These are phyloP conservation scores for Aquilaria yunnanensis DNA, from an alignment of 345 rosid species.

Conservation along the genomic window DNA sequence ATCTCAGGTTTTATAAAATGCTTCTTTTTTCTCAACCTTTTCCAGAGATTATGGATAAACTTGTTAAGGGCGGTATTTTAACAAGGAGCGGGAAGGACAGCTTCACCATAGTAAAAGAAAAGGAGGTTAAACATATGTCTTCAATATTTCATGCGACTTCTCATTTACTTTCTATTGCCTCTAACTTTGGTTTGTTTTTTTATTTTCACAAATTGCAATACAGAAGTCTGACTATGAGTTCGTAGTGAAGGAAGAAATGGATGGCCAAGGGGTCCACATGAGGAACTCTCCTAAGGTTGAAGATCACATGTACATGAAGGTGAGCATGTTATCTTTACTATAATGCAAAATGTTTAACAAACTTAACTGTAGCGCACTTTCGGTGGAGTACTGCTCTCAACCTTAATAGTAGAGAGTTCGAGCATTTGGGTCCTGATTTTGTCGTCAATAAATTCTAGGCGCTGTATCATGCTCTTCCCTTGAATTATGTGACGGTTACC, in stretches of 20 bases:
- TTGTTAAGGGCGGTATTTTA: slow-evolving; percentile 58
- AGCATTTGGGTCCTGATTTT: slow-evolving; percentile 8
- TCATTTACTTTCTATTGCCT: slow-evolving; percentile 1
- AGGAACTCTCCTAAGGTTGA: slow-evolving; percentile 40
- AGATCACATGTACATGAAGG: slow-evolving; percentile 78
- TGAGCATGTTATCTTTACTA: slow-evolving; percentile 15
- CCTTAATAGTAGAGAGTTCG: too few relatives aligned
- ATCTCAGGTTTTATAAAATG: slow-evolving; percentile 1
- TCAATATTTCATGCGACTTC: slow-evolving; percentile 4
- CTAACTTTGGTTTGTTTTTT: neutral
- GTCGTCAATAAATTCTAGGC: slow-evolving; percentile 38
- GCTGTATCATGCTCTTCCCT: slow-evolving; percentile 71
- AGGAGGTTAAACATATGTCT: slow-evolving; percentile 30
- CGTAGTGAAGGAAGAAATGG: slow-evolving; percentile 73
- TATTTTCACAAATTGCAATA: slow-evolving; percentile 7
- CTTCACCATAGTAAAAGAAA: slow-evolving; percentile 49
- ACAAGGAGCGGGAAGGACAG: slow-evolving; percentile 53
- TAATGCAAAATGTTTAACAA: neutral
- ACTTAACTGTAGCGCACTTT: neutral
- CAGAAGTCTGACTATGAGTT: slow-evolving; percentile 57
- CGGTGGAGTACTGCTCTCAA: too few relatives aligned
- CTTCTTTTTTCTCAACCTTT: slow-evolving; percentile 1
- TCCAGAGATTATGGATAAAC: slow-evolving; percentile 83
- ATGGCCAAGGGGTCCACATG: slow-evolving; percentile 26
- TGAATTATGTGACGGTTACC: slow-evolving; percentile 60